These are phyloP conservation scores for Akanthomyces muscarius DNA, from an alignment of 2,329 filamentous ascomycete genomes.

Conservation along the genomic window DNA sequence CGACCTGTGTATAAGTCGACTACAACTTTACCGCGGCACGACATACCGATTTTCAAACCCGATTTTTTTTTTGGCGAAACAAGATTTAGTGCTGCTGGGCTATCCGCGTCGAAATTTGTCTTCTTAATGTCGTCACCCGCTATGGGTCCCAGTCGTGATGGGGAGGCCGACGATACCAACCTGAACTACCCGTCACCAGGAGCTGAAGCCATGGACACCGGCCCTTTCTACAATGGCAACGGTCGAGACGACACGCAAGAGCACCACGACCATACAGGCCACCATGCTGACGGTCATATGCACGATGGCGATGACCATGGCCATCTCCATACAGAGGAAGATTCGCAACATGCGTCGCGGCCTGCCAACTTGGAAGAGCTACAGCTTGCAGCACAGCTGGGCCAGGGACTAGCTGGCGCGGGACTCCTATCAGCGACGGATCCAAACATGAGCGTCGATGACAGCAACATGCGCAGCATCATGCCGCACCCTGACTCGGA, in stretches of 20 bases:
- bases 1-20: conserved; percentile 7
- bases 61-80: neutral
- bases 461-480: conserved; percentile 40
- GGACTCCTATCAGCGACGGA: conserved; percentile 48
- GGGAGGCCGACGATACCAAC: conserved; percentile 33
- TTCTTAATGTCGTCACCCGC: conserved; percentile 6
- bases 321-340: conserved; percentile 30
- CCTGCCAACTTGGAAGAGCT: conserved; percentile 52
- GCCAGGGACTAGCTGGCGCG: conserved; percentile 47
- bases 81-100: neutral
- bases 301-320: conserved; percentile 25
- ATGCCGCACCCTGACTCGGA: conserved; percentile 40
- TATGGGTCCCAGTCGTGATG: conserved; percentile 35
- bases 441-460: conserved; percentile 40
- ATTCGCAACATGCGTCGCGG: conserved; percentile 38
- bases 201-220: conserved; percentile 40
- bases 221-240: conserved; percentile 42
- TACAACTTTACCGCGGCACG: neutral
- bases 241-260: conserved; percentile 32
- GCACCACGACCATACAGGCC: conserved; percentile 26
- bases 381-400: conserved; percentile 55
- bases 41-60: neutral
- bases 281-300: conserved; percentile 13
- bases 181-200: conserved; percentile 46
- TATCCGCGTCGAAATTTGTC: neutral